These are phyloP conservation scores for Quercus wislizeni DNA, from an alignment of 306 rosid species.

Conservation along the genomic window DNA sequence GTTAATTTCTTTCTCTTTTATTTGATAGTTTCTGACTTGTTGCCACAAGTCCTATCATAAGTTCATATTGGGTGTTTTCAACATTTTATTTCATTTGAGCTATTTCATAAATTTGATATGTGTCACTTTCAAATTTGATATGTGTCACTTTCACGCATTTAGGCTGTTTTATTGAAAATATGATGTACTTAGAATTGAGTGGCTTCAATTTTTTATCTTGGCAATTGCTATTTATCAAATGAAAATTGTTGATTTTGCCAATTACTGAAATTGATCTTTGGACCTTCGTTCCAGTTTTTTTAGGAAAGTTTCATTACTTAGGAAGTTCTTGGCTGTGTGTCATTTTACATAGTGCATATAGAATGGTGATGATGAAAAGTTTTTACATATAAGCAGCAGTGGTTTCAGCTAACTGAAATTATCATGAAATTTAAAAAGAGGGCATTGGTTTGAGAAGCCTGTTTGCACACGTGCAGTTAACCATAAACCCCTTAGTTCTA, in stretches of 20 bases:
- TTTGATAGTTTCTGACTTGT: not conserved
- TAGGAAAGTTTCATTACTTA: not conserved
- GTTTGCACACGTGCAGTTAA: not conserved
- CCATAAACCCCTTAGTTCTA: too few relatives aligned
- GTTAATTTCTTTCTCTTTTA: not conserved
- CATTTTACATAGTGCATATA: not conserved
- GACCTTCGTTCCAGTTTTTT: not conserved
- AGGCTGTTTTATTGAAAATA: not conserved
- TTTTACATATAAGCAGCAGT: not conserved
- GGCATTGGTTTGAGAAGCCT: not conserved
- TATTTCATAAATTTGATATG: not conserved
- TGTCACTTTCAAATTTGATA: not conserved
- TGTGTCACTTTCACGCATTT: not conserved
- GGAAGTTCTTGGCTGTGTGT: not conserved
- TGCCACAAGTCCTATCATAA: not conserved
- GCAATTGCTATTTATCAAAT: not conserved
- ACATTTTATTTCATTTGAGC: not conserved
- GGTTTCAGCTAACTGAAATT: not conserved
- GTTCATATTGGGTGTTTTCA: not conserved
- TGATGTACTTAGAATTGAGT: not conserved
- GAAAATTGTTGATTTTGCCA: not conserved
- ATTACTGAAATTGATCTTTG: not conserved
- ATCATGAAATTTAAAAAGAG: not conserved
- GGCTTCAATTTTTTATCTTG: not conserved
- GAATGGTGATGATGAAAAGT: not conserved